Percentiles rank a stretch among this genome's conserved stretches.
These are phyloP conservation scores for Deinandra increscens DNA, from an alignment of 129 eudicot species.

Conservation along the genomic window DNA sequence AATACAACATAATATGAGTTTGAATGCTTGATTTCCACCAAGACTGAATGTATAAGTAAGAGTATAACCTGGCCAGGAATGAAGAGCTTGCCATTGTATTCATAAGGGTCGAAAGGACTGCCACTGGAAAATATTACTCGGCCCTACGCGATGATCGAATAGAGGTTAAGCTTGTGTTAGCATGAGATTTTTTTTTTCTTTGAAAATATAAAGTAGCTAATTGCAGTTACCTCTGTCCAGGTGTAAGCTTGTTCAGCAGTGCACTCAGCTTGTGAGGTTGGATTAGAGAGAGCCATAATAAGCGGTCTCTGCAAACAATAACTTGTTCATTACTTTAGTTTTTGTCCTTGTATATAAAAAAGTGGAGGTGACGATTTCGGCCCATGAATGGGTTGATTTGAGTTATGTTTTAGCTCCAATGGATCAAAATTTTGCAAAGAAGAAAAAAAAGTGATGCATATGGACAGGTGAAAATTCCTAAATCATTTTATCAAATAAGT, in stretches of 20 bases:
- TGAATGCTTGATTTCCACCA: neutral
- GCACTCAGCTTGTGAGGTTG: slow-evolving; percentile 96
- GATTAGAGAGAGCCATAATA: slow-evolving; percentile 93
- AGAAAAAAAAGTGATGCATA: too few relatives aligned
- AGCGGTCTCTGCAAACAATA: slow-evolving; percentile 71
- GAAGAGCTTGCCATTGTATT: slow-evolving; percentile 63
- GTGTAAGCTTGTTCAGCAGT: slow-evolving; percentile 97
- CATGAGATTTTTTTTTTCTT: neutral
- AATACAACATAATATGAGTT: slow-evolving; percentile 16
- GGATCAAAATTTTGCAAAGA: neutral
- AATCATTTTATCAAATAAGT: too few relatives aligned
- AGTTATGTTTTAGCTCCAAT: neutral
- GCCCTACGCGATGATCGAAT: slow-evolving; percentile 44
- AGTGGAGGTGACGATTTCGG: neutral
- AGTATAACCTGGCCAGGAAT: slow-evolving; percentile 87
- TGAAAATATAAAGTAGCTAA: neutral
- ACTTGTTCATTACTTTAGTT: slow-evolving; percentile 1
- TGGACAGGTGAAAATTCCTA: too few relatives aligned
- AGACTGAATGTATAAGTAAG: neutral
- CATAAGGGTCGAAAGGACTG: slow-evolving; percentile 86
- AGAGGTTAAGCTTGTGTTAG: slow-evolving; percentile 7
- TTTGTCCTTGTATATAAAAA: neutral
- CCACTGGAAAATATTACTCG: slow-evolving; percentile 92
- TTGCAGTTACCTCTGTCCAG: slow-evolving; percentile 70
- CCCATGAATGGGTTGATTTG: neutral